Evolutionary conservation across 768 basidiomycete species (phyloP), one percentile per base, ranked within the genome.

Genomic region (Boletellus ananas): DNA sequence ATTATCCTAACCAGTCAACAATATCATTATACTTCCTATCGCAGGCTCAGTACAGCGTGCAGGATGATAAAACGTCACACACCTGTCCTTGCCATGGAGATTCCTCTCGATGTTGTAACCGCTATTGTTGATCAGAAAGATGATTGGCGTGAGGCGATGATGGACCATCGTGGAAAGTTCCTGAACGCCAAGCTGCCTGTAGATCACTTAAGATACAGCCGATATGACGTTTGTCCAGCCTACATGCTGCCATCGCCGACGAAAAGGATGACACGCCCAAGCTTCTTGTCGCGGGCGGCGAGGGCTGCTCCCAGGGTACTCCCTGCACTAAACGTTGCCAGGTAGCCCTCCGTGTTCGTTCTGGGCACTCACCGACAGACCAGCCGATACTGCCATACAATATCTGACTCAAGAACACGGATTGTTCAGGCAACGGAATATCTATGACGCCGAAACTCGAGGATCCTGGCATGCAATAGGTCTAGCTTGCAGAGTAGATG

Each of bases 381-480:
- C 87, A 96, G 0, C 94, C 94, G 57, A 97, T 96, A 51, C 85
- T 86, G 43, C 94, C 94, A 85, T 89, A 96, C 6, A 96, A 70
- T 44, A 95, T 81, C 68, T 94, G 91, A 52, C 77, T 80, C 34
- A 91, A 52, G 50, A 85, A 81, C 5, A 82, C 66, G 1, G 83
- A 72, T 39, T 80, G 75, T n/a, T 80, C 74, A 0, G 94, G 94
- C 11, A 95, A 70, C 2, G 84, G 82, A 27, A 91, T 77, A 52
- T 90, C 90, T 35, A 93, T 65, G 41, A 95, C 79, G 39, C 94
- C 94, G 63, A 95, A 96, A 53, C 75, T 85, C 12, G 89, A 82
- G 0, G 91, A 94, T 4, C 86, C 81, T 79, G 40, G 4, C 4
- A 47, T 12, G 11, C 4, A 9, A 13, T 51, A 33, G 36, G 35